Conservation (phyloP, 2,329 filamentous ascomycete genomes). For the Aphanocladium album region DNA sequence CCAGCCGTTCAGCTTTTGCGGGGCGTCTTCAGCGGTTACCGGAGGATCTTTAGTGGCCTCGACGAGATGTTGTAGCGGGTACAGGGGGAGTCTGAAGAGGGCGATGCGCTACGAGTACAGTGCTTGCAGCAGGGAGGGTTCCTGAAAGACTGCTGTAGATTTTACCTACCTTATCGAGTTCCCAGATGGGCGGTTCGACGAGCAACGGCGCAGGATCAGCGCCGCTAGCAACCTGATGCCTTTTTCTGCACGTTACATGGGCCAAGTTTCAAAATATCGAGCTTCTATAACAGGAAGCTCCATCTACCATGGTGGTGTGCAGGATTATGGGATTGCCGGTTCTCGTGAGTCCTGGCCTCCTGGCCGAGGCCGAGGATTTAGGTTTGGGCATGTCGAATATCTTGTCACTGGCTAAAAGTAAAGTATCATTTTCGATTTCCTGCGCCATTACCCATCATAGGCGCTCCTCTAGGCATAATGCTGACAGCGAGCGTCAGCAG, state of each 20-base stretch:
- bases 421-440: neutral
- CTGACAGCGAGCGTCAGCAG: slow-evolving; percentile 6
- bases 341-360: neutral
- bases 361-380: neutral
- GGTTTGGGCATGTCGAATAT: neutral
- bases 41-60: neutral
- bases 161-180: too few species aligned
- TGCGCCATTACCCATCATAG: neutral
- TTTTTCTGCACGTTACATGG: slow-evolving; percentile 1
- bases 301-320: neutral
- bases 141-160: neutral
- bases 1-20: neutral
- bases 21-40: neutral
- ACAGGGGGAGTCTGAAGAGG: neutral
- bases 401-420: neutral
- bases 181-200: too few species aligned
- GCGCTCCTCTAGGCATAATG: neutral
- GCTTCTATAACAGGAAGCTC: slow-evolving; percentile 7
- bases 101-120: neutral
- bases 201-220: too few species aligned
- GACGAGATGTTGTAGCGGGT: neutral
- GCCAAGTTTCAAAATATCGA: neutral
- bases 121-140: neutral
- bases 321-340: neutral
- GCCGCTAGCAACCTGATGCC: neutral